Evolutionary conservation across 2,329 filamentous ascomycete species (phyloP), one percentile per base, ranked within the genome.

Genomic region (Zasmidium citrigriseum): DNA sequence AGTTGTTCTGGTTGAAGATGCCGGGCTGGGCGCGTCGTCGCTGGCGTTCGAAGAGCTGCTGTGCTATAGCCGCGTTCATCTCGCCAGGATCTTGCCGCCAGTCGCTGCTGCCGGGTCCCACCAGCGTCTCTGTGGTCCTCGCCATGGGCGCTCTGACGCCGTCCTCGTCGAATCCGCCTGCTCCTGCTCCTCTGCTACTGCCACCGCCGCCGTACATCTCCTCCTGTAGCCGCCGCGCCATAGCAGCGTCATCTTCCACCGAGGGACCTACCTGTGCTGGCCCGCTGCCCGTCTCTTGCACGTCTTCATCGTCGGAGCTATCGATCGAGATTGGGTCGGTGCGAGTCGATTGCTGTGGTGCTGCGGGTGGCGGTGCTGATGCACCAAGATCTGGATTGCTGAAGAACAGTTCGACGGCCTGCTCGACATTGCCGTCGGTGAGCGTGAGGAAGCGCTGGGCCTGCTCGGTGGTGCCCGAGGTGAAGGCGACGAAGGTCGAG

Each of bases 211-310:
- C 83, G 68, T 97, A 98, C 71, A 96, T 83, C 75, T 99, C 92
- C 70, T 99, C 90, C 73, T 99, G 95, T 59, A 99, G 75, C 57
- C 90, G 86, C 73, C 93, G 86, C 5, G 95, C 95, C 87, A 98
- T 93, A 46, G 90, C 93, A 53, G 91, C 93, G 70, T 99, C 95
- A 69, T 96, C 92, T 63, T 97, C 93, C 81, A 76, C 55, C 22
- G 67, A 61, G 12, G 60, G 60, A 1, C 60, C 59, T 1, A 60
- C 60, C 24, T 54, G 54, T 38, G 45, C 50, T 38, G 47, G 55
- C 45, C 70, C 64, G 46, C 69, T 70, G 20, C 63, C 67, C 4
- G 56, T 60, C 34, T 66, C 64, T 55, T 67, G 57, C 46, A 68
- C 61, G 50, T 68, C 52, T 62, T 77, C 75, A 54, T 77, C 74